Base-by-base conservation (phyloP, 345 rosid genomes). In the Eucalyptus curtisii region DNA sequence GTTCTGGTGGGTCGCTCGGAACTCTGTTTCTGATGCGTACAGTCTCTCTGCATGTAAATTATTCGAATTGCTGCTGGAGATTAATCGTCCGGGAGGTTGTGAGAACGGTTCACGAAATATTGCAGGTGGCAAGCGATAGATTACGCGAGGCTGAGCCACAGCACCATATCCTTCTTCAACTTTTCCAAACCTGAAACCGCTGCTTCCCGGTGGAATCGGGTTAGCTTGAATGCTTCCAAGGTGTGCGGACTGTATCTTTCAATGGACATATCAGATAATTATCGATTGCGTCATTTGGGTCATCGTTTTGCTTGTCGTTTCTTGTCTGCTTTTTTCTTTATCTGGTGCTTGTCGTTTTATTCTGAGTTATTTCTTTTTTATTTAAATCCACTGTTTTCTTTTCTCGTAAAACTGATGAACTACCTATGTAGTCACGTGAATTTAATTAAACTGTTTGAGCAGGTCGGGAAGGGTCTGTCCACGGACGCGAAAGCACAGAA, bases 401-500 rank as follows among this genome's bases (percentile, higher is more conserved):
- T 71, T 71, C 27, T 11, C 47, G 82, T 37, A 37, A 44, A 37
- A 71, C 82, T 71, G 82, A 71, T 3, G 82, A 71, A 71, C 82
- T 37, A 55, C 20, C 13, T 11, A 57, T 61, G 20, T 42, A 15
- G 25, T 57, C 31, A 45, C 48, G 37, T 40, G 13, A 31, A 40
- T 49, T 87, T 53, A 2, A 19, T 45, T 81, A 2, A 57, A 37
- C 66, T 20, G 48, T 59, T 85, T 66, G 87, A 48, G 31, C 85
- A 89, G 90, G 88, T 89, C 50, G 97, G 97, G 3, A 92, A 94
- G 89, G 97, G 98, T 13, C 89, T 97, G 85, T 95, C 95, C 47
- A 90, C 88, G 86, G 96, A 94, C 86, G 92, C 89, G 86, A 94
- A 95, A 90, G 98, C 98, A 22, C 98, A 95, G 81, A 95, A 95